phyloP scores from a whole-genome alignment of 345 rosid species.

The Luvunga scandens region DNA sequence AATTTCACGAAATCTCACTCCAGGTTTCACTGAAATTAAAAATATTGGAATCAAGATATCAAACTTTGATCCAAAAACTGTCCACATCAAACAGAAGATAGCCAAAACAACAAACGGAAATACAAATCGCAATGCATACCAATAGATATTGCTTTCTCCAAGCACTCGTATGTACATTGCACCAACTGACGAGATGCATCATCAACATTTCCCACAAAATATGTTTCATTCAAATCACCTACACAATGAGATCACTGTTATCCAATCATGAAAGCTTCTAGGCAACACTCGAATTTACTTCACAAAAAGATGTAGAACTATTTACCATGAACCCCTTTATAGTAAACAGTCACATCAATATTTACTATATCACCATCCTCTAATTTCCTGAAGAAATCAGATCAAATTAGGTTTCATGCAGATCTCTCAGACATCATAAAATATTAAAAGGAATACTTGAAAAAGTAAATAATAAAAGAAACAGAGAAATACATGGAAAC shows the following conservation, averaged over 20 bases:
- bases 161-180: constrained; percentile 85
- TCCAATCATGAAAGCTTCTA: constrained; percentile 8
- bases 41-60: constrained; percentile 5
- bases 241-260: constrained; percentile 8
- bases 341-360: constrained; percentile 80
- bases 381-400: constrained; percentile 55
- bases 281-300: not conserved
- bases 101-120: not conserved
- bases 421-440: not conserved
- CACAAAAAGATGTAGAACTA: not conserved
- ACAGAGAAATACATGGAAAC: not conserved
- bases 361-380: constrained; percentile 97
- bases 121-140: constrained; percentile 41
- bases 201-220: constrained; percentile 92
- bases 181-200: constrained; percentile 83
- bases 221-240: constrained; percentile 98
- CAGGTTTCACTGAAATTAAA: constrained; percentile 74
- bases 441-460: not conserved
- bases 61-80: not conserved
- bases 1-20: constrained; percentile 86
- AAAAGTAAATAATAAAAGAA: not conserved
- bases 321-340: constrained; percentile 94
- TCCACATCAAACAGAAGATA: not conserved
- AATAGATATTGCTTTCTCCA: constrained; percentile 84
- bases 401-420: constrained; percentile 9